Conservation (phyloP, 2,329 filamentous ascomycete species). For the Pyrenochaeta sp. region DNA sequence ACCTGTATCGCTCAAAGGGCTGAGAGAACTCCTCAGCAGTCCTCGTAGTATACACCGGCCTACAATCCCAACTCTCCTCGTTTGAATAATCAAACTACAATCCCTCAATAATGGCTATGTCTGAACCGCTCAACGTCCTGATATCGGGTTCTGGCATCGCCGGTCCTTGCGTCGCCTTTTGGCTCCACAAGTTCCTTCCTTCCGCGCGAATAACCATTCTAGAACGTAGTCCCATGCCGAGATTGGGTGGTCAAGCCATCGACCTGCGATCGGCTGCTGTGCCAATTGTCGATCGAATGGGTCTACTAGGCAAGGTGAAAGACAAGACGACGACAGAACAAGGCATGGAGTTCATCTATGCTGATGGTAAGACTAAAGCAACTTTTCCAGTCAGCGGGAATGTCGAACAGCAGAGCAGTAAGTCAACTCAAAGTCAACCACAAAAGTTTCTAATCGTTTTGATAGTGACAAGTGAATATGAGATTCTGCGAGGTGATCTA, state of each 20-base stretch:
- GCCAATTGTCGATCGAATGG: slow-evolving; percentile 61
- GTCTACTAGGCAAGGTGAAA: slow-evolving; percentile 54
- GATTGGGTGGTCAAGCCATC: slow-evolving; percentile 60
- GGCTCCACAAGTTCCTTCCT: slow-evolving; percentile 52
- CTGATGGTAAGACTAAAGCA: slow-evolving; percentile 28
- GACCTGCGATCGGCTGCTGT: slow-evolving; percentile 63
- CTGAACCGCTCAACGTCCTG: slow-evolving; percentile 27
- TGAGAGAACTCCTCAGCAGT: too few relatives aligned
- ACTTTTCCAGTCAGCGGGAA: slow-evolving; percentile 48
- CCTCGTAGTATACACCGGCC: too few relatives aligned
- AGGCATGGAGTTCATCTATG: slow-evolving; percentile 54
- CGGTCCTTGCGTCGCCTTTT: slow-evolving; percentile 57
- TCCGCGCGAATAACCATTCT: slow-evolving; percentile 48
- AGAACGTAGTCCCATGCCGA: slow-evolving; percentile 52
- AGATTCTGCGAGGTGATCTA: slow-evolving; percentile 68
- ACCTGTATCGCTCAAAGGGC: too few relatives aligned
- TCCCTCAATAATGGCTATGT: background rate
- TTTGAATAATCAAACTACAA: too few relatives aligned
- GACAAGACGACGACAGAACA: slow-evolving; percentile 54
- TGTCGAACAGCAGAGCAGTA: slow-evolving; percentile 44
- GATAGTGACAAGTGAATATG: slow-evolving; percentile 63
- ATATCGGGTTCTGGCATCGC: slow-evolving; percentile 42
- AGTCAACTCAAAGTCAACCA: background rate
- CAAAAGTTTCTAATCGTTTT: background rate
- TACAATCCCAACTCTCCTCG: too few relatives aligned